Evolutionary conservation across 768 basidiomycete species (phyloP).

Genomic region (Cystobasidium ongulense): DNA sequence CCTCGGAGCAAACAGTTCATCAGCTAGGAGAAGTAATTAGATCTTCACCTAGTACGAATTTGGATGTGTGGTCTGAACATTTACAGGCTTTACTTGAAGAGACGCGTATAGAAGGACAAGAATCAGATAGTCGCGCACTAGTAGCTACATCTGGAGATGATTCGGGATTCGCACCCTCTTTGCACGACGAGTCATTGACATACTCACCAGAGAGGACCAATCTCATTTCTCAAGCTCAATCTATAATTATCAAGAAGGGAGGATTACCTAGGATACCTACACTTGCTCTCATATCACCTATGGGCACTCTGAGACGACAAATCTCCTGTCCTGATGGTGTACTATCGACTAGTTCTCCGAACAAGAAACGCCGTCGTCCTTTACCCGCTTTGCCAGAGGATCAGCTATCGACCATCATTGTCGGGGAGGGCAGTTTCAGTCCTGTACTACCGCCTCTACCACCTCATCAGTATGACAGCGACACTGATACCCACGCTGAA

Average conservation of each 20-base stretch:
- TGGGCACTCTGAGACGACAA: neutral
- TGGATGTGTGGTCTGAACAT: constrained; percentile 1
- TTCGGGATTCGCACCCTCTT: neutral
- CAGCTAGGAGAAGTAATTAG: neutral
- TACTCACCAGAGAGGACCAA: neutral
- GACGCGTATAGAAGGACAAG: no score
- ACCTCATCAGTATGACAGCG: neutral
- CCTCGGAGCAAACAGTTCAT: no score
- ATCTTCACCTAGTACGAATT: neutral
- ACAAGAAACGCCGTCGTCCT: neutral
- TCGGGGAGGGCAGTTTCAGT: neutral
- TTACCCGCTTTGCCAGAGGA: neutral
- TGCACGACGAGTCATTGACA: neutral
- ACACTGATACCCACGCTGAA: neutral
- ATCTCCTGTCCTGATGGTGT: constrained; percentile 2
- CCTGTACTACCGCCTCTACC: neutral
- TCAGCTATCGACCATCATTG: neutral
- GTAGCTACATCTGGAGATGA: neutral
- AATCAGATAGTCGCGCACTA: no score
- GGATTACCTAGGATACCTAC: neutral
- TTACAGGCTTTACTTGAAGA: neutral
- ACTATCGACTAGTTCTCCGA: neutral
- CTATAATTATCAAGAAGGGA: neutral
- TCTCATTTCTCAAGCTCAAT: neutral
- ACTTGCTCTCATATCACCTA: neutral